These are phyloP conservation scores for Lavandula angustifolia DNA, from an alignment of 257 asterid genomes.

Conservation along the genomic window DNA sequence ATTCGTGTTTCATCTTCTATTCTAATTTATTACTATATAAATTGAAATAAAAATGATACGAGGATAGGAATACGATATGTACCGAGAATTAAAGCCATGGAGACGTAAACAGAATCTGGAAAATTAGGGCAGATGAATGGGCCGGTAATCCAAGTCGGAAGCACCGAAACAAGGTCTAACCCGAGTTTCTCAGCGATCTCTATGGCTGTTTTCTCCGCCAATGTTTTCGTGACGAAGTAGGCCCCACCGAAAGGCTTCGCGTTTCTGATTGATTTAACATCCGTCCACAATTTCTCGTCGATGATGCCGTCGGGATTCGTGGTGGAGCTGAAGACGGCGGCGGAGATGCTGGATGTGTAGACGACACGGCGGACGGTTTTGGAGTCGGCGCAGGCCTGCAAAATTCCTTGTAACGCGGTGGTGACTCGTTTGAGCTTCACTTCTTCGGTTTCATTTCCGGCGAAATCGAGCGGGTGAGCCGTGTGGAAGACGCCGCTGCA, in stretches of 20 bases:
- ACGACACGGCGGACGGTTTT: constrained; percentile 56
- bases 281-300: constrained; percentile 47
- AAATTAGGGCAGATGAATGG: constrained; percentile 54
- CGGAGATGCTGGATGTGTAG: constrained; percentile 50
- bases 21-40: too few relatives aligned
- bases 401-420: constrained; percentile 40
- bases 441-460: constrained; percentile 51
- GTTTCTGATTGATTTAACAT: constrained; percentile 39
- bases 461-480: constrained; percentile 67
- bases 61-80: too few relatives aligned
- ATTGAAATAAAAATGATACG: too few relatives aligned
- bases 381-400: constrained; percentile 46
- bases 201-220: constrained; percentile 50
- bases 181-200: constrained; percentile 52
- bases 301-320: constrained; percentile 16
- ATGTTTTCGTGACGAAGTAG: constrained; percentile 51
- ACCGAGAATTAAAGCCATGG: constrained; percentile 54
- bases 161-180: constrained; percentile 48
- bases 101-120: constrained; percentile 43
- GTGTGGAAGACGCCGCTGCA: constrained; percentile 70
- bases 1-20: too few relatives aligned
- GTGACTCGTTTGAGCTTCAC: constrained; percentile 34
- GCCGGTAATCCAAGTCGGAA: constrained; percentile 60
- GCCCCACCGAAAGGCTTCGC: constrained; percentile 29
- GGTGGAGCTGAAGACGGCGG: constrained; percentile 27